phyloP scores from a whole-genome alignment of 2,329 filamentous ascomycete species.

The Colletotrichum sp. region DNA sequence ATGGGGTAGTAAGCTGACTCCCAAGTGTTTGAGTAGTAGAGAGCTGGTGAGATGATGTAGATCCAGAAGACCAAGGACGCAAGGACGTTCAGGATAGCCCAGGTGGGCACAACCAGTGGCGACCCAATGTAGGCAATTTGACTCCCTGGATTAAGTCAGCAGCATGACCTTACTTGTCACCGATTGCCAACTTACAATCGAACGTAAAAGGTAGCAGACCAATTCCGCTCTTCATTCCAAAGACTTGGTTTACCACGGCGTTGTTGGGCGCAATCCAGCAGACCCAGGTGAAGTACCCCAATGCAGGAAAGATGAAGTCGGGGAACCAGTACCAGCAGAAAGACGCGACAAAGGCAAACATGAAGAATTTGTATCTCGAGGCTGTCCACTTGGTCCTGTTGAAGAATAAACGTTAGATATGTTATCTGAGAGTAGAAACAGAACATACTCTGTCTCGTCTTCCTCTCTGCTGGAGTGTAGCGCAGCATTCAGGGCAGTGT shows the following conservation, averaged over 20 bases:
- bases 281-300: constrained; percentile 58
- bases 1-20: constrained; percentile 57
- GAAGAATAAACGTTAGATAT: too few species aligned
- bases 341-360: constrained; percentile 34
- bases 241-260: constrained; percentile 63
- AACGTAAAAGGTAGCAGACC: constrained; percentile 67
- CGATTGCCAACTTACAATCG: constrained; percentile 40
- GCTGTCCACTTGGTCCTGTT: constrained; percentile 34
- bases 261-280: constrained; percentile 66
- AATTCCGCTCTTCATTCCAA: constrained; percentile 62
- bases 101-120: constrained; percentile 43
- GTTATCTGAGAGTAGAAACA: not conserved
- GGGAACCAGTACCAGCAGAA: constrained; percentile 58
- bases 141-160: constrained; percentile 20
- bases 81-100: constrained; percentile 53
- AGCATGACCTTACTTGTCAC: fast-evolving
- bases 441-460: constrained; percentile 1
- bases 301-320: constrained; percentile 48
- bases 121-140: constrained; percentile 43
- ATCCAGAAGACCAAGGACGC: constrained; percentile 53
- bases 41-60: constrained; percentile 44
- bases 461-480: constrained; percentile 42
- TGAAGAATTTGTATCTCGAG: constrained; percentile 35
- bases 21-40: constrained; percentile 56
- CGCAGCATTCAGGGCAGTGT: constrained; percentile 47